Percentiles rank a stretch among this genome's conserved stretches.
Evolutionary conservation across 768 basidiomycete genomes (phyloP).

Genomic region (Boletus rubroflammeus): DNA sequence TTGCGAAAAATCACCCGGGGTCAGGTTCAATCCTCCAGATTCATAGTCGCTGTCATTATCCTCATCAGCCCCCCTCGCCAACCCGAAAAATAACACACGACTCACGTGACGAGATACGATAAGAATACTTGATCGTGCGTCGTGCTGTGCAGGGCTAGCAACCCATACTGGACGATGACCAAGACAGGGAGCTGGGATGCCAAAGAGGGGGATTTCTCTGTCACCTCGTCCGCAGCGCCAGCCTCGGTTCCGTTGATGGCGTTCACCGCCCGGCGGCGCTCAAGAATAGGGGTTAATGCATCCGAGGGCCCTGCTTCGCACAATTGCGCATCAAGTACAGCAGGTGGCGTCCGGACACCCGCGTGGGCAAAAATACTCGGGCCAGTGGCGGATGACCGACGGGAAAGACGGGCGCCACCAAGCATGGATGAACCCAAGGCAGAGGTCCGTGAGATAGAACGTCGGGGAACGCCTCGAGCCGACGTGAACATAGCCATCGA

Average conservation of each 20-base stretch:
- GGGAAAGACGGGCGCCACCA: slow-evolving; percentile 37
- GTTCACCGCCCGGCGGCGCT: slow-evolving; percentile 39
- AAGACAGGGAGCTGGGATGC: slow-evolving; percentile 73
- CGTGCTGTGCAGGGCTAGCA: slow-evolving; percentile 83
- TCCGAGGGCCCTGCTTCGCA: slow-evolving; percentile 38
- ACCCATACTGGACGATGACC: slow-evolving; percentile 87
- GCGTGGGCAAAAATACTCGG: slow-evolving; percentile 83
- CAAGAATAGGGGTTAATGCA: slow-evolving; percentile 50
- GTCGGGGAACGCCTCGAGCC: slow-evolving; percentile 31
- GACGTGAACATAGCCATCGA: slow-evolving; percentile 26
- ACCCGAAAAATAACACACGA: background rate
- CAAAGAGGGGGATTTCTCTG: slow-evolving; percentile 61
- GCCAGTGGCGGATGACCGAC: slow-evolving; percentile 52
- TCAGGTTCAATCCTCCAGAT: slow-evolving; percentile 86
- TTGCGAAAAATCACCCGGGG: slow-evolving; percentile 89
- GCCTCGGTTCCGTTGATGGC: slow-evolving; percentile 15
- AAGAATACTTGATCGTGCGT: slow-evolving; percentile 91
- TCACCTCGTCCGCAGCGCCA: slow-evolving; percentile 37
- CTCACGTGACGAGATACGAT: slow-evolving; percentile 70
- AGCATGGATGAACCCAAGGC: slow-evolving; percentile 32
- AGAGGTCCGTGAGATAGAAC: slow-evolving; percentile 27
- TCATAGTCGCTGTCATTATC: slow-evolving; percentile 58
- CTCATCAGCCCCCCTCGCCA: background rate
- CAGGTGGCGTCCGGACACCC: slow-evolving; percentile 75
- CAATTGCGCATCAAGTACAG: slow-evolving; percentile 70